Evolutionary conservation across 768 basidiomycete species (phyloP), one percentile per base, ranked within the genome.

Genomic region (Leccinum sublutescens): DNA sequence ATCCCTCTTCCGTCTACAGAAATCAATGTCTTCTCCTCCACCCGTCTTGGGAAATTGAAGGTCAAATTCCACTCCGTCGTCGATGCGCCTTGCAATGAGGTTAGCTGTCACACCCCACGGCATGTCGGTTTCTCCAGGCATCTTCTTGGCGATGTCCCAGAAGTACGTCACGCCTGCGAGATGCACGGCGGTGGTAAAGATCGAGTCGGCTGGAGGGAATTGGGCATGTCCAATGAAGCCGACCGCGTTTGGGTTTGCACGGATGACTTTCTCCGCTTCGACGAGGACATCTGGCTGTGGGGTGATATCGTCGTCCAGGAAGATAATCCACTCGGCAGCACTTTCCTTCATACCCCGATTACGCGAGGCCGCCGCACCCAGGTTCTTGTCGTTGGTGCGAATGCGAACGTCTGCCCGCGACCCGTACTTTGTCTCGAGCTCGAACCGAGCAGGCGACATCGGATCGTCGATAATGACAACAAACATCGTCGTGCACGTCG

Each of bases 101-200:
- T 85, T 85, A 1, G 84, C 84, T 0, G 85, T 85, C 3, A 85
- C 82, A 2, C 85, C 85, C 85, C 85, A 86, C 0, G 85, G 84
- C 38, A 85, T 65, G 55, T 85, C 82, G 1, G 57, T 64, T 45
- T 71, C 70, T 2, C 66, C 62, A 0, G 67, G 51, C 58, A 80
- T 75, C 66, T 85, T 85, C 9, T 65, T 64, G 1, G 85, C 81
- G 51, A 86, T 84, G 63, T 85, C 79, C 83, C 84, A 87, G 65
- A 85, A 86, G 63, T 79, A 82, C 1, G 82, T 82, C 3, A 84
- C 81, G 2, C 83, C 84, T 1, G 82, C 77, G 4, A 85, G 73
- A 60, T 84, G 83, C 5, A 82, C 73, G 0, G 84, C 85, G 1
- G 81, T 72, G 2, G 78, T 85, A 71, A 82, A 85, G 10, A 85